Evolutionary conservation across 2,329 filamentous ascomycete species (phyloP).

Genomic region (Bipolaris bicolor): DNA sequence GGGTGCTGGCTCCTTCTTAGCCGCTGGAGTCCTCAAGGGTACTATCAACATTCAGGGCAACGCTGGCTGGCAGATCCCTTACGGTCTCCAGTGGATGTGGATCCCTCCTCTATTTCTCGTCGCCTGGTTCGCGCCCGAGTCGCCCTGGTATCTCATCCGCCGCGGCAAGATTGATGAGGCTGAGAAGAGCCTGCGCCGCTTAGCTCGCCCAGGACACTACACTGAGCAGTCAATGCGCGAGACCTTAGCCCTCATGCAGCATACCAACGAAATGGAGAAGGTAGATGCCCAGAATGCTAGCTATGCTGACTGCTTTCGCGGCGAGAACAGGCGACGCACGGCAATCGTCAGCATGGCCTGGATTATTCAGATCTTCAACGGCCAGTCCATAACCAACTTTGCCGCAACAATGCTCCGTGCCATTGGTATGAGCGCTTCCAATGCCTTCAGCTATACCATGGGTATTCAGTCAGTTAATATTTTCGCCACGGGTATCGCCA

Average conservation of each 20-base stretch:
- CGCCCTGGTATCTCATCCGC: slow-evolving; percentile 74
- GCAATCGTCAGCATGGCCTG: slow-evolving; percentile 63
- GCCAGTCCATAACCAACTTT: slow-evolving; percentile 27
- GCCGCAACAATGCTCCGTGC: slow-evolving; percentile 51
- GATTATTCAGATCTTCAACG: slow-evolving; percentile 47
- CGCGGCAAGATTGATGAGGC: slow-evolving; percentile 62
- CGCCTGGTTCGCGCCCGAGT: slow-evolving; percentile 19
- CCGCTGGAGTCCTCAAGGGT: slow-evolving; percentile 69
- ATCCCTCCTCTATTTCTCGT: slow-evolving; percentile 43
- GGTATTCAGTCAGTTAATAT: slow-evolving; percentile 68
- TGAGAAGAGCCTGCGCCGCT: slow-evolving; percentile 61
- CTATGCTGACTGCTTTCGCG: slow-evolving; percentile 81
- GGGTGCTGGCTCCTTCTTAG: slow-evolving; percentile 72
- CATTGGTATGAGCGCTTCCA: slow-evolving; percentile 45
- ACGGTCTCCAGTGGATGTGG: slow-evolving; percentile 72
- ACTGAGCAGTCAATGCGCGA: slow-evolving; percentile 52
- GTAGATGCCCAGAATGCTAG: slow-evolving; percentile 67
- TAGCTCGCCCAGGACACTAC: slow-evolving; percentile 66
- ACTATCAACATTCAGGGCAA: slow-evolving; percentile 67
- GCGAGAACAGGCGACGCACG: slow-evolving; percentile 57
- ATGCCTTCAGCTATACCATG: slow-evolving; percentile 49
- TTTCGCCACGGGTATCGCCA: slow-evolving; percentile 76
- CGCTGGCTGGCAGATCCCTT: slow-evolving; percentile 64
- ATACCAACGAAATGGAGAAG: slow-evolving; percentile 78
- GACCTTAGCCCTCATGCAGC: slow-evolving; percentile 84